Conservation (phyloP, 352 stramenopile species). For the Globisporangium cylindrosporum region DNA sequence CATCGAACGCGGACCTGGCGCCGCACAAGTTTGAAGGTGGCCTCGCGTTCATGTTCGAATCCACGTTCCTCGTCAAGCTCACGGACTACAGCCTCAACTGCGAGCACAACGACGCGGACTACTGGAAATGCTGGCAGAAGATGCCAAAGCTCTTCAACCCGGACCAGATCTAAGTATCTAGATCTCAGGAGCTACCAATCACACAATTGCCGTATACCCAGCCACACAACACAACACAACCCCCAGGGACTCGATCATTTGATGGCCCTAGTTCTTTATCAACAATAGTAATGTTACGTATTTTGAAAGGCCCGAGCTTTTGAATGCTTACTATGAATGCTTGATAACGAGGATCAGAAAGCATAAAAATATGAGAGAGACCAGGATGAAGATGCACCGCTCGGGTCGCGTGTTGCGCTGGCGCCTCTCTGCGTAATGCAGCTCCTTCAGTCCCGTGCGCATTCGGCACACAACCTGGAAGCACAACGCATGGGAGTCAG, state of each 20-base stretch:
- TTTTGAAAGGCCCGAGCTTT: constrained; percentile 8
- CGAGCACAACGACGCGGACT: constrained; percentile 87
- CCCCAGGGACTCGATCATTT: neutral
- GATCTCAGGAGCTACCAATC: neutral
- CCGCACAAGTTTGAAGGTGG: constrained; percentile 91
- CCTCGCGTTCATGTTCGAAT: constrained; percentile 98
- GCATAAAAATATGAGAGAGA: constrained; percentile 62
- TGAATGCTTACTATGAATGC: constrained; percentile 33
- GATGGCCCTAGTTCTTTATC: neutral
- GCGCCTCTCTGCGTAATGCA: constrained; percentile 58
- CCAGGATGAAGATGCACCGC: constrained; percentile 67
- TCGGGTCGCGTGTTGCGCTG: constrained; percentile 64
- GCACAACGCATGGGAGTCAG: neutral
- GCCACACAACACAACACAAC: neutral
- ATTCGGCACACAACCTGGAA: constrained; percentile 53
- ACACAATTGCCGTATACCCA: neutral
- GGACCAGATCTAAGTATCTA: constrained; percentile 15
- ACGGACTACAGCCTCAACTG: constrained; percentile 86
- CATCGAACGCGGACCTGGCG: constrained; percentile 75
- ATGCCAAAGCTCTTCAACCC: constrained; percentile 89
- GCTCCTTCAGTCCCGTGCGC: constrained; percentile 55
- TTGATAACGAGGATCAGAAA: constrained; percentile 68
- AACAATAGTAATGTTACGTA: neutral
- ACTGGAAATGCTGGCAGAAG: constrained; percentile 93
- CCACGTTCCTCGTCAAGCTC: constrained; percentile 89